These are phyloP conservation scores for Aspergillaceae sp. DNA, from an alignment of 2,329 filamentous ascomycete genomes.

Conservation along the genomic window DNA sequence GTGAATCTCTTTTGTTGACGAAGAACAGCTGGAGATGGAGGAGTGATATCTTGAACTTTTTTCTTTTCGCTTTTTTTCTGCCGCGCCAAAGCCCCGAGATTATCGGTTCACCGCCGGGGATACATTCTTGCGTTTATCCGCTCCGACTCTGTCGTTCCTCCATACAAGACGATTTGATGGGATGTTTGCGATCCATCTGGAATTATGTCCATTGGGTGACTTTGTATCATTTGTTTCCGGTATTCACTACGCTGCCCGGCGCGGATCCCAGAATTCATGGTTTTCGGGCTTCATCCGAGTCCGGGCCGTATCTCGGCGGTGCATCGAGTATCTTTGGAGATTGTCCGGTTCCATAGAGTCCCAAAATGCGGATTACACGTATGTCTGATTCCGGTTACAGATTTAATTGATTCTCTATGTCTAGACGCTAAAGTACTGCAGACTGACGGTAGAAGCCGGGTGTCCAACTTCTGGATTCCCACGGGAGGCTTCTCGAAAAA, in stretches of 20 bases:
- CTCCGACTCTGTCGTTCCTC: neutral
- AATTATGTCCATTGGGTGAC: slow-evolving; percentile 6
- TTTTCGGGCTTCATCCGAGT: slow-evolving; percentile 16
- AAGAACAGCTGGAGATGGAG: slow-evolving; percentile 11
- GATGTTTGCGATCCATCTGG: neutral
- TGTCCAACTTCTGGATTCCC: slow-evolving; percentile 73
- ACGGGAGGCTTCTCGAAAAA: slow-evolving; percentile 57
- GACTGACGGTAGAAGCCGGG: slow-evolving; percentile 49
- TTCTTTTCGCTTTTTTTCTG: slow-evolving; percentile 26
- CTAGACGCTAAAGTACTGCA: slow-evolving; percentile 20
- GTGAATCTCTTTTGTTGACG: slow-evolving; percentile 1
- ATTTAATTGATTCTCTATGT: neutral
- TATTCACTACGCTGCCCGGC: neutral
- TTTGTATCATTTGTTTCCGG: neutral
- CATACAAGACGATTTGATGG: neutral
- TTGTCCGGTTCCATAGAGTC: slow-evolving; percentile 10
- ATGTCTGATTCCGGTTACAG: slow-evolving; percentile 7
- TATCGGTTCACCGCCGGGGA: slow-evolving; percentile 18
- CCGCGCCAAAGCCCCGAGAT: slow-evolving; percentile 16
- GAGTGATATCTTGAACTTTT: slow-evolving; percentile 16
- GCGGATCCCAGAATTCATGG: slow-evolving; percentile 14
- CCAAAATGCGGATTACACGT: slow-evolving; percentile 29
- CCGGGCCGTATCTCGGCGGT: slow-evolving; percentile 17
- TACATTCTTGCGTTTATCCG: slow-evolving; percentile 12
- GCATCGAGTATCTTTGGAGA: slow-evolving; percentile 18